These are phyloP conservation scores for Macrophomina tecta DNA, from an alignment of 2,329 filamentous ascomycete species.

Conservation along the genomic window DNA sequence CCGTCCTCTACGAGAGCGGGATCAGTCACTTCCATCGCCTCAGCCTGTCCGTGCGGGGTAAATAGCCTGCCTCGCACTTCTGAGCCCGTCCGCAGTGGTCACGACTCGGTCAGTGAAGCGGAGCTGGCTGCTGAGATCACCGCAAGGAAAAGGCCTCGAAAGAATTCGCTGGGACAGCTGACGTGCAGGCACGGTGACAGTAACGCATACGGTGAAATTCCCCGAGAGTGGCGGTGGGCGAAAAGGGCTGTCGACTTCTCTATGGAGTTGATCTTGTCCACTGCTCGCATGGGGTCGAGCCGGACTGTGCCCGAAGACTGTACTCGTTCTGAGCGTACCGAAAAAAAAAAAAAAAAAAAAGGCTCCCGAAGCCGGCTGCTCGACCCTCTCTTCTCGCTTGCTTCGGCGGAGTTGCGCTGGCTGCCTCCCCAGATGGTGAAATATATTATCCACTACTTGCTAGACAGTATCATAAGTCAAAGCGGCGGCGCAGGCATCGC, in stretches of 20 bases:
- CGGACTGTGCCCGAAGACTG: no score
- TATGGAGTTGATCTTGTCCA: neutral
- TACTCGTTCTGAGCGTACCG: no score
- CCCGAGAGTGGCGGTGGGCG: neutral
- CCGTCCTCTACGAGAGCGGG: neutral
- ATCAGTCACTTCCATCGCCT: neutral
- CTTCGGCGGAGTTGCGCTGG: no score
- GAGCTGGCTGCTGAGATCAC: neutral
- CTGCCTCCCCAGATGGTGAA: no score
- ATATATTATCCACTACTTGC: no score
- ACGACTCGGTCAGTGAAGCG: neutral
- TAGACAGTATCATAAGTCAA: no score
- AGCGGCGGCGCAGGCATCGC: no score
- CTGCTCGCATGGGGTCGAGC: no score
- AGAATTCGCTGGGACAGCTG: neutral
- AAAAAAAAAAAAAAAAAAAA: no score
- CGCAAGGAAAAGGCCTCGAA: neutral
- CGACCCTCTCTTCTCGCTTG: no score
- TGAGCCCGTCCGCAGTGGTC: neutral
- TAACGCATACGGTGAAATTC: neutral
- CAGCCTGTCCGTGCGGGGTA: neutral
- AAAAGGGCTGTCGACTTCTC: neutral
- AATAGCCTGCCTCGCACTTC: neutral
- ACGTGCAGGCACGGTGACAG: neutral
- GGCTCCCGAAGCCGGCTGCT: no score